Evolutionary conservation across 805 yeast genomes (phyloP), one percentile per base, ranked within the genome.

Genomic region (Candida bentonensis): DNA sequence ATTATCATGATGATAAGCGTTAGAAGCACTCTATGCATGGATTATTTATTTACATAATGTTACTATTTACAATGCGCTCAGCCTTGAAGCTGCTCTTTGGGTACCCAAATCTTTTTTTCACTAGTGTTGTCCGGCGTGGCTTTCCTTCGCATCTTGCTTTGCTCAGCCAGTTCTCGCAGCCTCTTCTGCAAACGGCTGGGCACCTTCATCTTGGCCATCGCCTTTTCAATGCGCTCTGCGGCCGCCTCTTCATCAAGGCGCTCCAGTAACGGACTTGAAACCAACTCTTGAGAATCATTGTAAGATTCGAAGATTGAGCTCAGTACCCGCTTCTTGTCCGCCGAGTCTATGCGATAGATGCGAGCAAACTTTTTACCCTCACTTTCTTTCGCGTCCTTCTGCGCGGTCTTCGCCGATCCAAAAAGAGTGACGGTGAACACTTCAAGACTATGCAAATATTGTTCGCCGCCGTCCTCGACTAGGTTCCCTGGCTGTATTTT

Each of bases 1-100:
- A 7, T 59, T 53, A 0, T 66, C 59, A 3, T 49, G 50, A 7
- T 73, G 48, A 34, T 61, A 60, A 50, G 65, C 69, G 13, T 74
- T 74, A 40, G 63, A 30, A 21, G 34, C 39, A 3, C 21, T 7
- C 27, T 25, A 25, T 25, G 27, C 27, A 25, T 25, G 27, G 11
- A 25, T 25, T 9, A 9, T 25, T 25, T 9, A 9, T 25, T 25
- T 25, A 25, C 7, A 13, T 25, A 25, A 9, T 25, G 13, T 9
- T 25, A 25, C 42, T 15, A 46, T 46, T 39, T 49, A 34, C 23
- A 47, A 40, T 21, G 40, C 46, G 4, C 9, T 13, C 25, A 42
- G 41, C 40, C 46, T 25, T 13, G 27, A 13, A 9, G 13, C 27
- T 13, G 7, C 13, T 25, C 27, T 7, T 25, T 25, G 13, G 27